Evolutionary conservation across 495 filamentous ascomycete species (phyloP), one percentile per base, ranked within the genome.

Genomic region (Hypoxylon lenormandii): DNA sequence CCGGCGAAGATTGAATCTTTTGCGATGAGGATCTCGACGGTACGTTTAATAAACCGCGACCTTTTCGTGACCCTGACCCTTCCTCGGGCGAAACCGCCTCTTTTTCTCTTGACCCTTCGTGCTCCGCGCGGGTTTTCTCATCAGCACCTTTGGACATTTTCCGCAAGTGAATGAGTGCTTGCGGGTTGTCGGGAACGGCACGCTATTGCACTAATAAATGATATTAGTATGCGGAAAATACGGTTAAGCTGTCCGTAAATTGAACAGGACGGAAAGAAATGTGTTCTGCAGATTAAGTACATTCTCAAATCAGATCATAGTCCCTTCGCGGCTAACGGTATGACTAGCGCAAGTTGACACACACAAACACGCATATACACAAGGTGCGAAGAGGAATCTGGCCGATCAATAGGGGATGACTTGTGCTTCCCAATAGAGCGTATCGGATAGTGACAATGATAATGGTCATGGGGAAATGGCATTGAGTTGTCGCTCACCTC

Each of bases 1-100:
- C 88, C 38, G 85, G 78, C 0, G 85, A 87, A 36, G 86, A 80
- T 69, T 90, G 86, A 68, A 86, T 81, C 65, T 87, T 87, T 48
- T 89, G 89, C 37, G 90, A 89, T 3, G 91, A 91, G 15, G 88
- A 86, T 77, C 90, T 84, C 54, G 89, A 91, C 19, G 89, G 86
- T 60, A 90, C 84, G 69, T 84, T 83, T 15, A 87, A 73, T 18
- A 88, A 80, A 26, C 86, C 83, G 53, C 85, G 83, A 19, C 83
- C 81, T 75, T 87, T 90, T 78, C 87, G 88, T 6, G 84, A 67
- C 23, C 70, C 60, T 11, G 76, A 69, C 38, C 74, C 79, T 40
- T 82, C 81, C 42, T 84, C 82, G 18, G 78, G 76, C 23, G 74
- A 61, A 19, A 80, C 54, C 48, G 64, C 73, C 19, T 81, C 82